Percentiles rank a stretch among this genome's conserved stretches.
phyloP scores from a whole-genome alignment of 1,139 yeast species.

The Geotrichum restrictum region DNA sequence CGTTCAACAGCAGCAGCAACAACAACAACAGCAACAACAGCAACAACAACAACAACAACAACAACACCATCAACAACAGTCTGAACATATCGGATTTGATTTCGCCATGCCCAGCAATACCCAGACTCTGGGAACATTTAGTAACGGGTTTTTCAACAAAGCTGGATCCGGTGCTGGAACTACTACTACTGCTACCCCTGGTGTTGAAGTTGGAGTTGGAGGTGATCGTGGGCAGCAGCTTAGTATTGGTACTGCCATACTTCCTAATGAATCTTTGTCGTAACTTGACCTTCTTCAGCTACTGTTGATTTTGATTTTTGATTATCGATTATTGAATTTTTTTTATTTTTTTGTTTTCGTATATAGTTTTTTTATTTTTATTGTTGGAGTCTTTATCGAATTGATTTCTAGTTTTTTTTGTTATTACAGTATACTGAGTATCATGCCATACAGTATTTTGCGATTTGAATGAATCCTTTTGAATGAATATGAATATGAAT shows the following conservation, averaged over 20 bases:
- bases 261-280: not conserved
- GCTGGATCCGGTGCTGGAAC: not conserved
- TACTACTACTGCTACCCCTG: not conserved
- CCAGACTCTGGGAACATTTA: not conserved
- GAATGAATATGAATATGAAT: too few species aligned
- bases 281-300: not conserved
- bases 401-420: not conserved
- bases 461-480: not conserved
- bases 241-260: not conserved
- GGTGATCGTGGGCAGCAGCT: too few species aligned
- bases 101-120: not conserved
- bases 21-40: constrained; percentile 14
- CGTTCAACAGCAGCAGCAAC: constrained; percentile 13
- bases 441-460: too few species aligned
- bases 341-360: not conserved
- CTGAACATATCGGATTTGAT: constrained; percentile 6
- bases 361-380: not conserved
- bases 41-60: constrained; percentile 13
- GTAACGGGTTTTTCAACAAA: constrained; percentile 3
- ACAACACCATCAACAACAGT: constrained; percentile 6
- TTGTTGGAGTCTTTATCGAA: not conserved
- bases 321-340: not conserved
- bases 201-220: not conserved
- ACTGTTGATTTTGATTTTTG: not conserved
- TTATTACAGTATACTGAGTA: not conserved